Evolutionary conservation across 2,329 filamentous ascomycete genomes (phyloP), one percentile per base, ranked within the genome.

Genomic region (Domatiomyces catenatus): DNA sequence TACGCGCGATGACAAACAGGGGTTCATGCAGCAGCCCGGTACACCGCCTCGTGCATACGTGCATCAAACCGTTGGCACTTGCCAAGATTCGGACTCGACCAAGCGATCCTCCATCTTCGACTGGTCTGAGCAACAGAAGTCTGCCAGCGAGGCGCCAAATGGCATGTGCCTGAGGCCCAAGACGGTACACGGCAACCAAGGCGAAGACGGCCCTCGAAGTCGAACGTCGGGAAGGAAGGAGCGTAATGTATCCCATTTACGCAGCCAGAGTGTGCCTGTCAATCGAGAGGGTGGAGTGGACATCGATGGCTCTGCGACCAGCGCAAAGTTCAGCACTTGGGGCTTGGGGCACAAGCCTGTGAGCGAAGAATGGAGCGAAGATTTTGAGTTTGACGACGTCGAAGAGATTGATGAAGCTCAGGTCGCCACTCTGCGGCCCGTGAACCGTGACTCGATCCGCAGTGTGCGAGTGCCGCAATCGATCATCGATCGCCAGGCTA

Each of bases 341-440:
- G 76, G 77, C n/a, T 68, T 81, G 26, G 79, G 79, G 17, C 79
- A 73, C 62, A 82, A 83, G 60, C 78, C 75, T 46, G 77, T 79
- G 19, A 81, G 75, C 20, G 79, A 83, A 61, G 79, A 83, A 60
- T 83, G 79, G 79, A 79, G 82, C 59, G 78, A 79, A 49, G 79
- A 83, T 59, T 83, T 83, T 59, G 79, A 81, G 51, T 81, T 82
- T 62, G 75, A 75, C 19, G 76, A 79, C 46, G 62, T 67, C 10
- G 66, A 71, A 22, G 71, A 75, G 32, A 44, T 49, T 2, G 56
- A 62, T 28, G 58, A 59, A 20, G 32, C 32, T 5, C 32, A 39
- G 32, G 32, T 39, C 32, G 63, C 65, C 12, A 44, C 44, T 24
- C n/a, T 39, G 8, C 47, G 48, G 18, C 28, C n/a, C n/a, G 46